Evolutionary conservation across 2,329 filamentous ascomycete species (phyloP).

Genomic region (Annulohypoxylon truncatum): DNA sequence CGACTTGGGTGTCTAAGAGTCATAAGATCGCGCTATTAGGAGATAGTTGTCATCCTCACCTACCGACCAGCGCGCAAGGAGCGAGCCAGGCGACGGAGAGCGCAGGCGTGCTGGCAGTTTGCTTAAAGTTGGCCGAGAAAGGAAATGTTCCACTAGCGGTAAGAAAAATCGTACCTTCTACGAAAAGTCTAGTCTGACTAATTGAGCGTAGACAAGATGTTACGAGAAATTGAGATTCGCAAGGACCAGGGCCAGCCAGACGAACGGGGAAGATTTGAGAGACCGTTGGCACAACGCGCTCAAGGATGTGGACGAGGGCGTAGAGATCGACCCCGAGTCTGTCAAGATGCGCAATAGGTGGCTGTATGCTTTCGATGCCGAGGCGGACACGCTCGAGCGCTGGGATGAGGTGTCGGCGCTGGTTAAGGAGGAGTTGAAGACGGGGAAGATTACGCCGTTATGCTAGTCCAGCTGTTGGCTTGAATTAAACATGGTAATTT

Average conservation of each 20-base stretch:
- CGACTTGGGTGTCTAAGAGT: constrained; percentile 63
- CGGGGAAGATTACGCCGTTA: constrained; percentile 54
- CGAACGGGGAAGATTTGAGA: constrained; percentile 57
- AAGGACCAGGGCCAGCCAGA: constrained; percentile 55
- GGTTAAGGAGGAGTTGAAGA: constrained; percentile 52
- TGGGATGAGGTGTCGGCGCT: constrained; percentile 56
- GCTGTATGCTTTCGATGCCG: constrained; percentile 60
- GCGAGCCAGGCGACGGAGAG: constrained; percentile 67
- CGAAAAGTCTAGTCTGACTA: constrained; percentile 1
- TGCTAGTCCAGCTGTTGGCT: constrained; percentile 38
- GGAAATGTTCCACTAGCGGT: constrained; percentile 55
- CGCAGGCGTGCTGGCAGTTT: constrained; percentile 58
- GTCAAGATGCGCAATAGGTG: constrained; percentile 61
- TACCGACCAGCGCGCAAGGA: constrained; percentile 65
- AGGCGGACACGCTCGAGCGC: constrained; percentile 56
- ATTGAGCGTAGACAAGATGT: constrained; percentile 52
- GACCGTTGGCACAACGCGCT: constrained; percentile 59
- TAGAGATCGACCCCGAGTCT: constrained; percentile 58
- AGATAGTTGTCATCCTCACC: constrained; percentile 65
- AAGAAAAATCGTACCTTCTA: constrained; percentile 24
- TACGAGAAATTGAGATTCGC: constrained; percentile 58
- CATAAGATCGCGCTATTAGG: constrained; percentile 63
- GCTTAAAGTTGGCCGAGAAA: constrained; percentile 57
- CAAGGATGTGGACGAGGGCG: constrained; percentile 55
- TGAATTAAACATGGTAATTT: not conserved